Percentiles rank a stretch among this genome's conserved stretches.
These are phyloP conservation scores for Aspergillus clavatus DNA, from an alignment of 2,329 filamentous ascomycete genomes.

Conservation along the genomic window DNA sequence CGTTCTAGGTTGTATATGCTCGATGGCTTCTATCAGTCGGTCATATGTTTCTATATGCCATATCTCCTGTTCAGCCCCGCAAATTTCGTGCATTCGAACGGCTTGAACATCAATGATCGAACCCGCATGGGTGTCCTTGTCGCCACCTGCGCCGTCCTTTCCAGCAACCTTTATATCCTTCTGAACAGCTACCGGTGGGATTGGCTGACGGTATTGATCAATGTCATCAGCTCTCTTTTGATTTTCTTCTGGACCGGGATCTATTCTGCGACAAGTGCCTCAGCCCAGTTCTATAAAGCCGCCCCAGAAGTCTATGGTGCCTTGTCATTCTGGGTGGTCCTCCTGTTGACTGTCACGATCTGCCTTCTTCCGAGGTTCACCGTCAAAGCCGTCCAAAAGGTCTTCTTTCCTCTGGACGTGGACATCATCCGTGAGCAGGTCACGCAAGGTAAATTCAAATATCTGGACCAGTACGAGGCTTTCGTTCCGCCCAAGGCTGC, in stretches of 20 bases:
- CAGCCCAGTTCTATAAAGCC: constrained; percentile 67
- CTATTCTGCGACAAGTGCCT: constrained; percentile 61
- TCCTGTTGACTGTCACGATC: constrained; percentile 71
- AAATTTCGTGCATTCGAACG: constrained; percentile 64
- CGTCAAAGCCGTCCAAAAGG: constrained; percentile 84
- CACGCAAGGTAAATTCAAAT: constrained; percentile 72
- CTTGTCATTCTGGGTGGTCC: constrained; percentile 80
- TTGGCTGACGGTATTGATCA: constrained; percentile 85
- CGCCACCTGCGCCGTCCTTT: constrained; percentile 74
- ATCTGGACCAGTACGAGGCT: constrained; percentile 57
- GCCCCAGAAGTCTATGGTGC: constrained; percentile 74
- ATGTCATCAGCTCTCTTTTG: constrained; percentile 74
- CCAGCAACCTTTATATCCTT: constrained; percentile 90
- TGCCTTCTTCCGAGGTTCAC: constrained; percentile 84
- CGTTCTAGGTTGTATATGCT: constrained; percentile 75
- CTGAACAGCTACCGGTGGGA: constrained; percentile 98
- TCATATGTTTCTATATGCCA: constrained; percentile 88
- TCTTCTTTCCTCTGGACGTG: constrained; percentile 86
- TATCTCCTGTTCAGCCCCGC: constrained; percentile 71
- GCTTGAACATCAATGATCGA: constrained; percentile 71
- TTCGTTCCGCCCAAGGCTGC: constrained; percentile 46
- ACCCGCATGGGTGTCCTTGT: constrained; percentile 83
- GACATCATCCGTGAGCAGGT: constrained; percentile 96
- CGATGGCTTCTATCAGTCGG: constrained; percentile 90
- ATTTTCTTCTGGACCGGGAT: constrained; percentile 96